These are phyloP conservation scores for Trametes pubescens DNA, from an alignment of 1,284 basidiomycete species.

Conservation along the genomic window DNA sequence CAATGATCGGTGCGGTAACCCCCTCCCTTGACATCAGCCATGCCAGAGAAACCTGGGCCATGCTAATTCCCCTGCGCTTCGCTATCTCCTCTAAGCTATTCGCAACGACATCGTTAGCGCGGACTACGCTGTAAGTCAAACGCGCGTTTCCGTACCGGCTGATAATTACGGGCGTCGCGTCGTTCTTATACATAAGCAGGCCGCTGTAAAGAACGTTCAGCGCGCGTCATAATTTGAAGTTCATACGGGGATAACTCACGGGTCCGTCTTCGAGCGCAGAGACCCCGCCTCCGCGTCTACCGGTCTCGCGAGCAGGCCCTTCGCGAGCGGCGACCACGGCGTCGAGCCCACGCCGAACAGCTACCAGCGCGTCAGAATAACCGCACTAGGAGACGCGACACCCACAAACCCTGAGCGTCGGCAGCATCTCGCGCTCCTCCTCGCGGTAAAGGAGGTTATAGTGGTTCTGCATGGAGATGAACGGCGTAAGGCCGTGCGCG, in stretches of 20 bases:
- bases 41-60: conserved; percentile 49
- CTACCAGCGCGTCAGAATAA: conserved; percentile 10
- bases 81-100: conserved; percentile 49
- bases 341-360: conserved; percentile 49
- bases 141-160: conserved; percentile 1
- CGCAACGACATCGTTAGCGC: neutral
- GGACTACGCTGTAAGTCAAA: no score
- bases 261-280: conserved; percentile 28
- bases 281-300: conserved; percentile 36
- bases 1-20: conserved; percentile 49
- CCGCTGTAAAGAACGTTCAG: neutral
- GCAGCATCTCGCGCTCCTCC: conserved; percentile 60
- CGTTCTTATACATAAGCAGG: conserved; percentile 5
- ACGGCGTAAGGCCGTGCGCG: conserved; percentile 52
- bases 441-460: conserved; percentile 54
- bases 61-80: conserved; percentile 44
- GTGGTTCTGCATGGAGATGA: conserved; percentile 63
- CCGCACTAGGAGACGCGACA: neutral
- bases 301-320: conserved; percentile 47
- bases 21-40: conserved; percentile 45
- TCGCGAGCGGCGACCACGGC: conserved; percentile 52
- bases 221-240: no score
- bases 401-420: conserved; percentile 32
- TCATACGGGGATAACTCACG: conserved; percentile 6
- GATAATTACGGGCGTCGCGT: neutral